Evolutionary conservation across 169 alveolate species (phyloP).

Genomic region (Besnoitia besnoiti): DNA sequence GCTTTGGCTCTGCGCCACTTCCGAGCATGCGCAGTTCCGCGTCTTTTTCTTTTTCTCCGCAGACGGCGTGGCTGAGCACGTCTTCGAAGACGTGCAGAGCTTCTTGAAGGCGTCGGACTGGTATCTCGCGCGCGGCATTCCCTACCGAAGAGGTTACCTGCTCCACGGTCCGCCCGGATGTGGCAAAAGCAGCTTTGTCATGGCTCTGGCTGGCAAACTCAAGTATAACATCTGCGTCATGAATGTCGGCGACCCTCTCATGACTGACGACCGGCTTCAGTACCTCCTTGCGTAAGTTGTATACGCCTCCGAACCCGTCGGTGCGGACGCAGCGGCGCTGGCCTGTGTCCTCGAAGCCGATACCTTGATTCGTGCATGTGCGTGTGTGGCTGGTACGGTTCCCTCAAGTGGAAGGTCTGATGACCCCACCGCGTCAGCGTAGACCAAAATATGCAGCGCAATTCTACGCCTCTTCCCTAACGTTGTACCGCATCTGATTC

Average conservation of each 20-base stretch:
- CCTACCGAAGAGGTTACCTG: constrained; percentile 84
- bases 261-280: constrained; percentile 82
- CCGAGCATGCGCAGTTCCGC: too few relatives aligned
- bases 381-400: too few relatives aligned
- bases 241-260: constrained; percentile 78
- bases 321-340: too few relatives aligned
- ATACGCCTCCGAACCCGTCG: too few relatives aligned
- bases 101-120: constrained; percentile 67
- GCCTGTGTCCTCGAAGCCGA: too few relatives aligned
- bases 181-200: constrained; percentile 84
- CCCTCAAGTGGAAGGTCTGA: too few relatives aligned
- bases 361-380: too few relatives aligned
- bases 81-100: constrained; percentile 34
- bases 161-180: constrained; percentile 88
- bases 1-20: neutral
- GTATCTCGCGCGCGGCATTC: constrained; percentile 82
- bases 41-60: neutral
- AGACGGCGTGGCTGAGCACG: constrained; percentile 69
- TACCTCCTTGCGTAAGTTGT: constrained; percentile 78
- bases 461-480: too few relatives aligned
- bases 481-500: too few relatives aligned
- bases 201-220: constrained; percentile 83
- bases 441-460: too few relatives aligned
- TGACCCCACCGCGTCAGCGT: too few relatives aligned
- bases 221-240: constrained; percentile 81